A percentile compares a stretch with the other conserved stretches of the same genome.
These are phyloP conservation scores for Albifimbria verrucaria DNA, from an alignment of 2,329 filamentous ascomycete species.

Conservation along the genomic window DNA sequence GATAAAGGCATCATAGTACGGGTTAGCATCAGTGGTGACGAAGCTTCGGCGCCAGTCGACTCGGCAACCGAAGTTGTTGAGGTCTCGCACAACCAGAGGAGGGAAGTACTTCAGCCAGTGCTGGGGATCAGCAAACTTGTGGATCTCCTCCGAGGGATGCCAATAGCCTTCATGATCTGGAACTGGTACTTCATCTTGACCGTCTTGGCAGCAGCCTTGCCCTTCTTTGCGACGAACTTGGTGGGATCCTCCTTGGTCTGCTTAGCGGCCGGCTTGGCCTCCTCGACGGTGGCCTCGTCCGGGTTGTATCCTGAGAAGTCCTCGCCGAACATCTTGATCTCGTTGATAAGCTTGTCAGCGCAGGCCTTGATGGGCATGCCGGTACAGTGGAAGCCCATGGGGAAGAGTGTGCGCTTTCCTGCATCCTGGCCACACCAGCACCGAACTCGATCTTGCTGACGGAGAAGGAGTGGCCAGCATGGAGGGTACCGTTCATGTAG, in stretches of 20 bases:
- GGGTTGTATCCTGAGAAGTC: conserved; percentile 77
- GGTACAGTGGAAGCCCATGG: conserved; percentile 87
- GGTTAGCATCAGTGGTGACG: conserved; percentile 94
- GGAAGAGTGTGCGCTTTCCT: conserved; percentile 82
- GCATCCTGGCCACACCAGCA: conserved; percentile 82
- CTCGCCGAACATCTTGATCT: conserved; percentile 84
- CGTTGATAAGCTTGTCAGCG: conserved; percentile 88
- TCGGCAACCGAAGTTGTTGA: conserved; percentile 78
- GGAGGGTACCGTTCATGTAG: conserved; percentile 85
- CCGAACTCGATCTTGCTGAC: conserved; percentile 92
- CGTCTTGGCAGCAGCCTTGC: conserved; percentile 85
- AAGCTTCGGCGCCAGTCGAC: conserved; percentile 93
- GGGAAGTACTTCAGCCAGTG: conserved; percentile 92
- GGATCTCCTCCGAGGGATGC: conserved; percentile 85
- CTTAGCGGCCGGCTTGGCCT: conserved; percentile 54
- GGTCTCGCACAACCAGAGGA: conserved; percentile 59
- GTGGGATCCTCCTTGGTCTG: conserved; percentile 76
- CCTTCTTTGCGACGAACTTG: conserved; percentile 91
- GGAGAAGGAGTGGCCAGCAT: conserved; percentile 91
- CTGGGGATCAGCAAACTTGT: conserved; percentile 86
- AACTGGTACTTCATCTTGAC: conserved; percentile 95
- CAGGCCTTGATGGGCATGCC: conserved; percentile 98
- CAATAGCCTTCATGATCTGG: conserved; percentile 90
- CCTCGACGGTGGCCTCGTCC: conserved; percentile 51
- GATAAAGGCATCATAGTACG: conserved; percentile 93